Base-by-base conservation (phyloP, 169 alveolate genomes). In the Cryptosporidium sp. region DNA sequence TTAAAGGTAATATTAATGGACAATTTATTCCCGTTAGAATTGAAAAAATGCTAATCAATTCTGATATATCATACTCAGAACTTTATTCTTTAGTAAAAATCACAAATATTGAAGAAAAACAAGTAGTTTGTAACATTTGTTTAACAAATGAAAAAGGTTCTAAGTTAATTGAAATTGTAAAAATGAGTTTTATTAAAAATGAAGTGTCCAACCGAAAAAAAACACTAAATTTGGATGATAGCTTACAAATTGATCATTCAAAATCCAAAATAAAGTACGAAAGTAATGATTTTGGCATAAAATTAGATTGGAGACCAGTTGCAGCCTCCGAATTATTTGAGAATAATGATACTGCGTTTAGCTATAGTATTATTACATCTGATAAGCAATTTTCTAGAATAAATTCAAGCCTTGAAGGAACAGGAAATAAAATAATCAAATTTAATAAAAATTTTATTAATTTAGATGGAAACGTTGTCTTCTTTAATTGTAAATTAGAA, bases 281-380 rank as follows among this genome's bases (percentile, higher is more conserved):
- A 35, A 33, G 10, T 10, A 65, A 37, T 65, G 0, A 16, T 26
- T 16, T 45, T 23, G 39, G 71, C 9, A 3, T 35, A 51, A 73
- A 73, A 55, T n/a, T 73, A 41, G 86, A 73, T 23, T 73, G 86
- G 86, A 73, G 86, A 55, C 86, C 86, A 59, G 70, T 73, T 37
- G 26, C 52, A 51, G 70, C 86, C 16, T 73, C 41, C 2, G 86
- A 73, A 31, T 33, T 59, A 55, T 26, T 51, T 26, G 55, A 14
- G 21, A 52, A 52, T 55, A 70, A 70, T 6, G 61, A 52, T n/a
- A 51, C 55, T 43, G 37, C 21, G 9, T 39, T n/a, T 37, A 37
- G 29, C 2, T 65, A 35, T 37, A 21, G 7, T 33, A 33, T 73
- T 37, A 52, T 73, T 73, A 73, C 86, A 37, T 18, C 59, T 10